Conservation (phyloP, 1,284 basidiomycete genomes). For the Trichosporon coremiiforme region DNA sequence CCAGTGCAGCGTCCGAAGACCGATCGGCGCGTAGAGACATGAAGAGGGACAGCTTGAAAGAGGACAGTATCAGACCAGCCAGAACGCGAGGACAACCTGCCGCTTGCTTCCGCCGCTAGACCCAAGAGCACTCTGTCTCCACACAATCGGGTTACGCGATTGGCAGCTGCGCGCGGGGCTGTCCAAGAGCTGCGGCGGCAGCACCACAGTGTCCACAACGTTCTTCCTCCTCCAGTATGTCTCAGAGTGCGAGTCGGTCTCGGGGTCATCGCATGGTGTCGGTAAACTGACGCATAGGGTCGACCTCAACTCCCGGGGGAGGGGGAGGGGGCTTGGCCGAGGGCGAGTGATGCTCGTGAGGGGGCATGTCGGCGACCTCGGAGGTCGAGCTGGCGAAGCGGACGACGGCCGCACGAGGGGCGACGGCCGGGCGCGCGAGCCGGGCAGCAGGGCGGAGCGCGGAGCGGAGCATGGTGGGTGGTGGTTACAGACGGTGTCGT, state of each 20-base stretch:
- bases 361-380: constrained; percentile 15
- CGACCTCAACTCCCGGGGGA: constrained; percentile 48
- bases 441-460: constrained; percentile 32
- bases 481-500: constrained; percentile 11
- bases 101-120: background rate
- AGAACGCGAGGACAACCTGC: no score
- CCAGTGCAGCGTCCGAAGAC: background rate
- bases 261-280: background rate
- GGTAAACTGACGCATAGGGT: constrained; percentile 51
- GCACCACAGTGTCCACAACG: no score
- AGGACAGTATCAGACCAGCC: background rate
- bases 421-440: constrained; percentile 19
- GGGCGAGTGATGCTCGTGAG: constrained; percentile 30
- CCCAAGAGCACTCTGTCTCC: background rate
- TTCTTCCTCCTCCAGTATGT: background rate
- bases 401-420: constrained; percentile 17
- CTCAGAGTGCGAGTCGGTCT: background rate
- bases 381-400: constrained; percentile 19
- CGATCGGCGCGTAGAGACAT: background rate
- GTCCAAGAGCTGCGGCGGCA: no score
- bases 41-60: background rate
- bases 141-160: background rate
- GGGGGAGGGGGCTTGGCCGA: constrained; percentile 30
- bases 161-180: background rate
- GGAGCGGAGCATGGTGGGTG: constrained; percentile 40